Percentiles rank a stretch among this genome's conserved stretches.
Conservation (phyloP, 1,139 yeast species). For the Kurtzmaniella quercitrusa region DNA sequence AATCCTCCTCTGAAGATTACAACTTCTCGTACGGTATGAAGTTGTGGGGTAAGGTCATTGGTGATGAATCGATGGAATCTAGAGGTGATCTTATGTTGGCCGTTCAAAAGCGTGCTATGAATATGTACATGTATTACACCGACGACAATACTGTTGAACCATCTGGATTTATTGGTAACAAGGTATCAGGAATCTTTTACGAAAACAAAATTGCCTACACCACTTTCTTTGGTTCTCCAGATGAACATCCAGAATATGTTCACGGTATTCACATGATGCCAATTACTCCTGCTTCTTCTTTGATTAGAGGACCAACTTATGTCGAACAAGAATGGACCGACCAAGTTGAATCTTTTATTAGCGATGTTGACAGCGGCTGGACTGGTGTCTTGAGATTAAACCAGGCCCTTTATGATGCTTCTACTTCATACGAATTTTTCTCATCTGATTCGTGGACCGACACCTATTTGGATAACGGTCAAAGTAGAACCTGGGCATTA, state of each 20-base stretch:
- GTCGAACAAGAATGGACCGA: conserved; percentile 19
- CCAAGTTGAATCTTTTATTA: conserved; percentile 11
- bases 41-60: conserved; percentile 71
- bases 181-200: conserved; percentile 71
- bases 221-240: conserved; percentile 66
- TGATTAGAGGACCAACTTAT: conserved; percentile 14
- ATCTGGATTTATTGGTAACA: conserved; percentile 50
- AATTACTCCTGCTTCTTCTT: conserved; percentile 16
- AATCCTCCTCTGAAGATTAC: conserved; percentile 77
- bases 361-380: conserved; percentile 17
- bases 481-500: conserved; percentile 22
- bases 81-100: conserved; percentile 75
- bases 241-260: conserved; percentile 13
- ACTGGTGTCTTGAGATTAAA: conserved; percentile 20
- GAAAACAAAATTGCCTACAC: conserved; percentile 92
- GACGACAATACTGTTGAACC: conserved; percentile 63
- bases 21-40: conserved; percentile 81
- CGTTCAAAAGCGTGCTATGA: conserved; percentile 58
- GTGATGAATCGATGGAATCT: conserved; percentile 71
- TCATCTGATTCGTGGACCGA: conserved; percentile 10
- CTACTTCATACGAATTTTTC: conserved; percentile 17
- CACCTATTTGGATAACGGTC: conserved; percentile 18
- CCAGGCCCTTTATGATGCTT: conserved; percentile 18
- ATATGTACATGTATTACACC: conserved; percentile 54
- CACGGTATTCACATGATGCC: conserved; percentile 23